phyloP scores from a whole-genome alignment of 202 grass and related monocot species.

The Saccharum hybrid region DNA sequence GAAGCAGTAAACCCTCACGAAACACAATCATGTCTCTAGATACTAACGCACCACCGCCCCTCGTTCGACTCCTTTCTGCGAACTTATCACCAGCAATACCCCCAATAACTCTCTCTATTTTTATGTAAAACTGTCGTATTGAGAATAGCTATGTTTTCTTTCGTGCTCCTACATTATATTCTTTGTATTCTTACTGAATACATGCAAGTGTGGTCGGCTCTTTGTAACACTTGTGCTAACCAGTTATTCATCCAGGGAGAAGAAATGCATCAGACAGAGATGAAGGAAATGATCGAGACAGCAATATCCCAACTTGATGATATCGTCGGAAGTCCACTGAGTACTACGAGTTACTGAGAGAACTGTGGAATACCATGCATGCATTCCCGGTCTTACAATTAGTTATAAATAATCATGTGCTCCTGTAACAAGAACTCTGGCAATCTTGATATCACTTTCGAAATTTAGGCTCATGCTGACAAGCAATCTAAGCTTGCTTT shows the following conservation, averaged over 20 bases:
- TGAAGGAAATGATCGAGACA: slow-evolving; percentile 50
- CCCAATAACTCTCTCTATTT: no score
- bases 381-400: neutral
- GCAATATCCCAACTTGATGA: slow-evolving; percentile 40
- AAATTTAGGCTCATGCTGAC: neutral
- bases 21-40: no score
- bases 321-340: slow-evolving; percentile 18
- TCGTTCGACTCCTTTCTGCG: no score
- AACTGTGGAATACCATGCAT: neutral
- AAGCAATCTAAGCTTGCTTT: neutral
- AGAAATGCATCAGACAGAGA: slow-evolving; percentile 34
- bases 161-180: neutral
- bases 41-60: no score
- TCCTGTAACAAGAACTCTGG: neutral
- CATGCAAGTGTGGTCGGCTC: neutral
- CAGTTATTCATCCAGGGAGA: slow-evolving; percentile 19
- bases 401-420: neutral
- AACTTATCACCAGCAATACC: no score
- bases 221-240: neutral
- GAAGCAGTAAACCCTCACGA: no score
- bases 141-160: no score
- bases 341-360: slow-evolving; percentile 27
- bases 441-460: neutral
- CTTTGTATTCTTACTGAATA: neutral
- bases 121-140: no score